Conservation (phyloP, 257 asterid genomes). For the Rehmannia glutinosa region DNA sequence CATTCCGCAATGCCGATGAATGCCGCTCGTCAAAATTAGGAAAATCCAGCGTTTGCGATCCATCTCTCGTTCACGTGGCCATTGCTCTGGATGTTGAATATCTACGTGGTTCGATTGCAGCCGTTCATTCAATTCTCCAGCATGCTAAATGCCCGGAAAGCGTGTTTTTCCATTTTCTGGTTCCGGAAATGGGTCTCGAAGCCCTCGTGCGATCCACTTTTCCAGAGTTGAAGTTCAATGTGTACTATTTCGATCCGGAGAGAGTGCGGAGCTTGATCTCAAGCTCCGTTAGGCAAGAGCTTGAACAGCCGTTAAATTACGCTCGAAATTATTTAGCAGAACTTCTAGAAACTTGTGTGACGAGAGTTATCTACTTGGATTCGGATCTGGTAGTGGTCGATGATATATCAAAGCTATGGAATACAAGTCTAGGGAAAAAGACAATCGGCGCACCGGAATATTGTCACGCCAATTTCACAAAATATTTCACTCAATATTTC, state of each 20-base stretch:
- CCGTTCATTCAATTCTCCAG: constrained; percentile 56
- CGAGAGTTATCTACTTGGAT: constrained; percentile 56
- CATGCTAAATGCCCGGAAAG: constrained; percentile 56
- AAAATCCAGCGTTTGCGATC: constrained; percentile 32
- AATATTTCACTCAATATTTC: constrained; percentile 50
- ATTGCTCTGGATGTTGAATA: constrained; percentile 60
- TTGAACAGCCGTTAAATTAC: constrained; percentile 69
- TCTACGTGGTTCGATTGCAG: constrained; percentile 68
- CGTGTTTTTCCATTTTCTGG: constrained; percentile 63
- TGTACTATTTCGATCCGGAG: constrained; percentile 53
- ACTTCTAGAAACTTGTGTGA: constrained; percentile 48
- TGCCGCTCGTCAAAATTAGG: constrained; percentile 15
- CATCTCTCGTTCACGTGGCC: constrained; percentile 52
- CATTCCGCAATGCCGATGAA: constrained; percentile 34
- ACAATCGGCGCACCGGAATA: constrained; percentile 70
- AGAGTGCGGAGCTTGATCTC: constrained; percentile 47
- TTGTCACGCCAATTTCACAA: constrained; percentile 68
- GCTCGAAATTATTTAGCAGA: constrained; percentile 61
- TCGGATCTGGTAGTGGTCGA: constrained; percentile 69
- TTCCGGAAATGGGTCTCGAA: constrained; percentile 34
- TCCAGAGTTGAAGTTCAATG: constrained; percentile 43
- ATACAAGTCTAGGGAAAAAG: constrained; percentile 26
- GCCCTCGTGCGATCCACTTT: constrained; percentile 41
- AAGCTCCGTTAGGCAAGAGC: constrained; percentile 47
- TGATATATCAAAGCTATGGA: constrained; percentile 56